A percentile compares a stretch with the other conserved stretches of the same genome.
These are phyloP conservation scores for Pichia phayaonensis DNA, from an alignment of 805 yeast species.

Conservation along the genomic window DNA sequence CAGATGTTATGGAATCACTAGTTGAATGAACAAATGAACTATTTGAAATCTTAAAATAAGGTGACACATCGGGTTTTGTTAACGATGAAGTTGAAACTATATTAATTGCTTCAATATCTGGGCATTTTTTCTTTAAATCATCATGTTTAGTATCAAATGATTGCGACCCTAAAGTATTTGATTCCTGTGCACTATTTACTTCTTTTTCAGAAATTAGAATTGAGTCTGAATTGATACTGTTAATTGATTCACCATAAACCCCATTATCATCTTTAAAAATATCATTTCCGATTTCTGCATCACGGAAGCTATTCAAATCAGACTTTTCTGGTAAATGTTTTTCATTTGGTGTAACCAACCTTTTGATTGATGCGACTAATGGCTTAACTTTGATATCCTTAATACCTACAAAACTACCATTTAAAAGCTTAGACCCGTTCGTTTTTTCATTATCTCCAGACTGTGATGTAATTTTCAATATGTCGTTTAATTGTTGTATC, in stretches of 20 bases:
- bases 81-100: not conserved
- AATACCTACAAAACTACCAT: too few relatives aligned
- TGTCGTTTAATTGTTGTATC: not conserved
- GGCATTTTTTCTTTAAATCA: not conserved
- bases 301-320: not conserved
- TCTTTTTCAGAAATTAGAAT: not conserved
- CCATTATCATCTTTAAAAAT: not conserved
- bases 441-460: not conserved
- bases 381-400: not conserved
- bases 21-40: not conserved
- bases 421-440: too few relatives aligned
- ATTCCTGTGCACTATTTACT: not conserved
- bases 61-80: not conserved
- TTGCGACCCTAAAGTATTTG: not conserved
- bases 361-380: not conserved
- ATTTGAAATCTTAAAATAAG: not conserved
- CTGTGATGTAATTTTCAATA: not conserved
- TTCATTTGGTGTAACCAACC: not conserved
- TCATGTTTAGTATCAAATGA: not conserved
- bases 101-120: not conserved
- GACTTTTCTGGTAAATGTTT: not conserved
- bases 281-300: not conserved
- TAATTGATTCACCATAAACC: not conserved
- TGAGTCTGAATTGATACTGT: not conserved
- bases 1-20: not conserved